Base-by-base conservation (phyloP, 1,284 basidiomycete species). In the Xerocomus nothofagi region DNA sequence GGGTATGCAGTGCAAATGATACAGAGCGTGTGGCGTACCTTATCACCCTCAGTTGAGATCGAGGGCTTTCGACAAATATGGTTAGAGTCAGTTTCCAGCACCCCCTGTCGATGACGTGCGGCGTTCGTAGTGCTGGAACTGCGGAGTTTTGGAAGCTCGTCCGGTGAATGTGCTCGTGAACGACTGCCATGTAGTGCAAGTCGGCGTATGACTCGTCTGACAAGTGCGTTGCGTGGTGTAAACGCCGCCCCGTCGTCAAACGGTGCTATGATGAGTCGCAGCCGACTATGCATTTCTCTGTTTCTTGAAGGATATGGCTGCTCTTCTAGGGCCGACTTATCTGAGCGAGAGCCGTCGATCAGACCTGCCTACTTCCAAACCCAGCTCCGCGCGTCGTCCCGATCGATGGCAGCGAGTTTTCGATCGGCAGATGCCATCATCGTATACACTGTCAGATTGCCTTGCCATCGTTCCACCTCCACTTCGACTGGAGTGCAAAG, bases 401-500 rank as follows among this genome's bases (percentile, higher is more conserved):
- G 63, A 65, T 66, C 54, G 48, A 46, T 34, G 55, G 53, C 60
- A 66, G 54, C 57, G 54, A 50, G 44, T 9, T 30, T 54, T 56
- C 59, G 63, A 62, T 67, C 63, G 44, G 42, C 47, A 50, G 41
- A 57, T 57, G 49, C 39, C 60, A 61, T 57, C 57, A 59, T 33
- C 20, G 41, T 21, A 6, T 23, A 39, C 26, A 17, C 43, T 46
- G 57, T 50, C 46, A 46, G 50, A 33, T 33, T 42, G 40, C 20
- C 31, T 26, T 14, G 36, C 32, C 20, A 18, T 26, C 27, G n/a
- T 21, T 29, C 30, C 32, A 23, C 26, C 9, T 39, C 34, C 24
- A 30, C 44, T 6, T 32, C 34, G 17, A 38, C 17, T 15, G 23
- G 46, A 38, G 38, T 39, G 47, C 38, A 9, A 44, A 39, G 29